A percentile compares a stretch with the other conserved stretches of the same genome.
phyloP scores from a whole-genome alignment of 2,329 filamentous ascomycete species.

The Trichoderma oligosporum region DNA sequence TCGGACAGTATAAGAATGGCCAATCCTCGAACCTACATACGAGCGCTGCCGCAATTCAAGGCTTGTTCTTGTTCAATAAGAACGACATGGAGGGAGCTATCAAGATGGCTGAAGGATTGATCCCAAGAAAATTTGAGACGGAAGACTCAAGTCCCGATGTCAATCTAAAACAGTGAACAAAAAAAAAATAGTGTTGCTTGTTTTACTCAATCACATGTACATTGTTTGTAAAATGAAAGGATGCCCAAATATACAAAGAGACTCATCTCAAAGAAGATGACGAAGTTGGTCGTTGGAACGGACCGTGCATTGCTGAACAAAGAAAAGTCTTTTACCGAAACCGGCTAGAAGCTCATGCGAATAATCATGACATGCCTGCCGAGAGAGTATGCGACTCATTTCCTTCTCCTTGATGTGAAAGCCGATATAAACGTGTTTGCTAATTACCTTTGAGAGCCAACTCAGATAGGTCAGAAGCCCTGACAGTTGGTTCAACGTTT shows the following conservation, averaged over 20 bases:
- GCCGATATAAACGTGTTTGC: too few species aligned
- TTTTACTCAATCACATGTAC: too few species aligned
- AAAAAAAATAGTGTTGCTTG: too few species aligned
- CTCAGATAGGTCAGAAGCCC: too few species aligned
- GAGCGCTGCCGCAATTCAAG: conserved; percentile 89
- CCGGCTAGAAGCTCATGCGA: too few species aligned
- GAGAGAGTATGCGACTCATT: too few species aligned
- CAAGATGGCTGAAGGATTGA: conserved; percentile 66
- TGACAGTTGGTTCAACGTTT: too few species aligned
- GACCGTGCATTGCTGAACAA: background rate
- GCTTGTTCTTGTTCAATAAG: conserved; percentile 94
- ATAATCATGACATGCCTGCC: too few species aligned
- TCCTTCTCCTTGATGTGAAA: too few species aligned
- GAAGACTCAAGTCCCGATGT: conserved; percentile 38
- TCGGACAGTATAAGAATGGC: conserved; percentile 53
- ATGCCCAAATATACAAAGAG: conserved; percentile 20
- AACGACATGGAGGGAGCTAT: conserved; percentile 85
- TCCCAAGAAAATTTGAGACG: conserved; percentile 54
- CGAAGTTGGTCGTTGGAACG: background rate
- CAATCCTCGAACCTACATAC: conserved; percentile 52
- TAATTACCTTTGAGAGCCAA: too few species aligned
- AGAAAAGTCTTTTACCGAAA: too few species aligned
- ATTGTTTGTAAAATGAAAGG: conserved; percentile 15
- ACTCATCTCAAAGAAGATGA: background rate
- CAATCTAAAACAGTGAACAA: conserved; percentile 29